Percentiles rank a stretch among this genome's conserved stretches.
Evolutionary conservation across 106 monocot genomes (phyloP).

Genomic region (Triglochin maritima): DNA sequence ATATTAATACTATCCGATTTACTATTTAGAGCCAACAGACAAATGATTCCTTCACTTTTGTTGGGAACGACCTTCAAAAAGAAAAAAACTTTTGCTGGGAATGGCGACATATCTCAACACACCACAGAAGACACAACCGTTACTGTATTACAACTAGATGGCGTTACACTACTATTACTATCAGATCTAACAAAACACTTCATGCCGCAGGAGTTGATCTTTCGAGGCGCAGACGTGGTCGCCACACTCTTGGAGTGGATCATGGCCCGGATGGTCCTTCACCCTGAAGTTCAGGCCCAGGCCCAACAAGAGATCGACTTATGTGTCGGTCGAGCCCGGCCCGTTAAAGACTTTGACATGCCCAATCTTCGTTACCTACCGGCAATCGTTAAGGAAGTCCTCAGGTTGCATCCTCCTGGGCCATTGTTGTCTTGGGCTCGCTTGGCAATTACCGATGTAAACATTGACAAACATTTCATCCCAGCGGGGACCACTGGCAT

Average conservation of each 20-base stretch:
- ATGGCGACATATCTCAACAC: too few relatives aligned
- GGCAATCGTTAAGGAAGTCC: constrained; percentile 54
- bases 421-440: constrained; percentile 74
- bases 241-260: constrained; percentile 66
- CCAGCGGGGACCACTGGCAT: constrained; percentile 61
- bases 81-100: too few relatives aligned
- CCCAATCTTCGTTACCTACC: constrained; percentile 42
- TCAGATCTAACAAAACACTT: neutral
- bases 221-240: constrained; percentile 53
- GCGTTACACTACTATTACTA: neutral
- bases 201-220: constrained; percentile 50
- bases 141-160: neutral
- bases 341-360: constrained; percentile 31
- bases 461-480: constrained; percentile 37
- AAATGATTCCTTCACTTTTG: too few relatives aligned
- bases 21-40: too few relatives aligned
- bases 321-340: constrained; percentile 17
- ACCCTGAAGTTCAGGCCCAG: constrained; percentile 38
- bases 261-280: constrained; percentile 53
- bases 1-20: too few relatives aligned
- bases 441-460: constrained; percentile 33
- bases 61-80: too few relatives aligned
- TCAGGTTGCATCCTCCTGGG: constrained; percentile 63
- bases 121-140: neutral
- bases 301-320: constrained; percentile 33